Percentiles rank a stretch among this genome's conserved stretches.
Conservation (phyloP, 1,284 basidiomycete species). For the Schizophyllum commune region DNA sequence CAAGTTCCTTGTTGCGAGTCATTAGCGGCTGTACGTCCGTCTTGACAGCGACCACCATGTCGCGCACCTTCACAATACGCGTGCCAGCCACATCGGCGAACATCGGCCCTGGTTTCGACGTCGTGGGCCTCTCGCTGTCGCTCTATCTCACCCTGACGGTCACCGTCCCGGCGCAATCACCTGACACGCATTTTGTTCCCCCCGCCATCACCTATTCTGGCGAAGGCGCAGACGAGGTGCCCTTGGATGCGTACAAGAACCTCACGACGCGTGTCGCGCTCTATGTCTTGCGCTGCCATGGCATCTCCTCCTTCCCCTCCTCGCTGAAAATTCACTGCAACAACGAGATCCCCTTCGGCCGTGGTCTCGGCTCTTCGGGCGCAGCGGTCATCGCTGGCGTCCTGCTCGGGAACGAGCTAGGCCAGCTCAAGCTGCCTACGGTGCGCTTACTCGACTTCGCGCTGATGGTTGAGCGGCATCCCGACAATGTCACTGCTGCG, state of each 20-base stretch:
- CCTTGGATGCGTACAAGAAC: conserved; percentile 94
- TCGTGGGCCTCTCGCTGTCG: conserved; percentile 93
- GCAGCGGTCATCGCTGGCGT: conserved; percentile 98
- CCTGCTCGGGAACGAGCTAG: conserved; percentile 81
- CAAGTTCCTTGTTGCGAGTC: not conserved
- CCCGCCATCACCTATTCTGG: conserved; percentile 80
- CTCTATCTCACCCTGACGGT: conserved; percentile 80
- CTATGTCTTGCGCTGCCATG: conserved; percentile 90
- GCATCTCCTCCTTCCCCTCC: conserved; percentile 68
- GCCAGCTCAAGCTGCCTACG: conserved; percentile 60
- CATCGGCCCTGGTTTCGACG: conserved; percentile 98
- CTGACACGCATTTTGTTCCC: conserved; percentile 28
- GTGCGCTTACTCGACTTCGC: conserved; percentile 90
- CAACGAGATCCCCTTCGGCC: conserved; percentile 97
- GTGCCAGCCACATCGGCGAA: conserved; percentile 97
- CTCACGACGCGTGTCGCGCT: conserved; percentile 96
- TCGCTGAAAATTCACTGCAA: conserved; percentile 68
- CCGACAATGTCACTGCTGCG: conserved; percentile 98
- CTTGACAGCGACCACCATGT: not conserved
- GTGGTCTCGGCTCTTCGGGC: conserved; percentile 94
- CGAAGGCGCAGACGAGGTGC: conserved; percentile 86
- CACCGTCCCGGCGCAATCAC: conserved; percentile 28
- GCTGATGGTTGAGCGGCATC: conserved; percentile 98
- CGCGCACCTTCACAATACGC: conserved; percentile 52
- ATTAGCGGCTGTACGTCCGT: not conserved